Evolutionary conservation across 1,284 basidiomycete genomes (phyloP), one percentile per base, ranked within the genome.

Genomic region (Coniferiporia weirii): DNA sequence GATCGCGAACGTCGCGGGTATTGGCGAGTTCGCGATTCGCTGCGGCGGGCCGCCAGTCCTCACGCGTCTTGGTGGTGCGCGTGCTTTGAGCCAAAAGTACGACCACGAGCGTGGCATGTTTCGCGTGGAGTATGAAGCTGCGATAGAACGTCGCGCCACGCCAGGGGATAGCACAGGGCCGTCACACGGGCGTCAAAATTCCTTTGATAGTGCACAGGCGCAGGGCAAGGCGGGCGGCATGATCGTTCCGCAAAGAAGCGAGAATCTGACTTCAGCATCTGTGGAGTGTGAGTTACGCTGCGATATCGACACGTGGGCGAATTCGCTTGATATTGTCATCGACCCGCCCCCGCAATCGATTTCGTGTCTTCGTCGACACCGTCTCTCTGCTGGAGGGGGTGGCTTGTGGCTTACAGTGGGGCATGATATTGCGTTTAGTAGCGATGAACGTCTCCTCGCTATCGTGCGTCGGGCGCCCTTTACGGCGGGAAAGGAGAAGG

Each of bases 351-450:
- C 95, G 17, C 86, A 89, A 64, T 79, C 83, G 4, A 87, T 96
- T 43, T 85, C 88, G 1, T 94, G 91, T 61, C 79, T 99, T 17
- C 84, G 90, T 9, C 82, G 97, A 36, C 96, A 99, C 72, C 82
- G 89, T 17, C 78, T 99, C 9, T 94, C 93, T 0, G 79, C 82
- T 9, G 87, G 89, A 45, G 96, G 95, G 2, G 95, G 97, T 7
- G 96, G 96, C 0, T 75, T 98, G n/a, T 99, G 97, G 97, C 75
- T 99, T 20, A 96, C 93, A 0, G 80, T 99, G 65, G 91, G 89
- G 27, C 96, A 99, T 66, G 91, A 95, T 62, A 83, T 87, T 2
- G 76, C 87, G 15, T 82, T 86, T 57, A 81, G 92, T 2, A 85
- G 85, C 22, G 84, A 91, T 40, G 92, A 94, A 54, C 81, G 86